Evolutionary conservation across 148 eudicot species (phyloP).

Genomic region (Linanthus parryae): DNA sequence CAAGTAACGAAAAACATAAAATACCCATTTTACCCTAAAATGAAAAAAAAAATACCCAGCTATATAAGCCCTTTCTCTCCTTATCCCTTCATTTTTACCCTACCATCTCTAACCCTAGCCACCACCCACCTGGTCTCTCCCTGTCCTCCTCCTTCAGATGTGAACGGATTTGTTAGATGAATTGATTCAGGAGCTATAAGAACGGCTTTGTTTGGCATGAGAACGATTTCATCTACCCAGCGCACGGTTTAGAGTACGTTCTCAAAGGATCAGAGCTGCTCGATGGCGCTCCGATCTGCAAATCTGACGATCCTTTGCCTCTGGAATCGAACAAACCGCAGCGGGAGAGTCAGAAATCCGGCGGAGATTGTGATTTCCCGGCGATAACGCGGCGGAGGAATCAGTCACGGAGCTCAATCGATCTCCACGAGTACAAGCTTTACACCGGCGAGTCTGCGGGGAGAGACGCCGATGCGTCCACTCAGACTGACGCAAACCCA

Average conservation of each 20-base stretch:
- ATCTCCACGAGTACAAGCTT: no score
- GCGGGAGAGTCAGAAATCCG: constrained; percentile 11
- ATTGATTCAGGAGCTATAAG: constrained; percentile 63
- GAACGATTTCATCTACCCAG: constrained; percentile 73
- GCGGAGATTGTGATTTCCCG: constrained; percentile 15
- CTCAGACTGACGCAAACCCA: constrained; percentile 73
- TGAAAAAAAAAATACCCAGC: no score
- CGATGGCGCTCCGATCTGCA: constrained; percentile 15
- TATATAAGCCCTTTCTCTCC: no score
- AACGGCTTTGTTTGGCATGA: constrained; percentile 90
- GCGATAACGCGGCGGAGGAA: constrained; percentile 39
- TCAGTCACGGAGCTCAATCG: no score
- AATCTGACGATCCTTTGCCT: constrained; percentile 34
- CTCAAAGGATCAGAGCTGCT: constrained; percentile 83
- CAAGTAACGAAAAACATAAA: no score
- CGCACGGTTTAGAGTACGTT: constrained; percentile 71
- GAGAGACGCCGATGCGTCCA: constrained; percentile 70
- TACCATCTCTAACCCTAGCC: no score
- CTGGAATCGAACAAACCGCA: constrained; percentile 20
- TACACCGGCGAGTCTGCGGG: constrained; percentile 23
- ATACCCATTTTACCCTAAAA: no score
- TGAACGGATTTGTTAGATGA: no score
- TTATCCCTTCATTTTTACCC: no score
- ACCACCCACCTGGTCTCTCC: no score
- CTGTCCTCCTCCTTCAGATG: no score